A percentile compares a stretch with the other conserved stretches of the same genome.
Evolutionary conservation across 148 eudicot genomes (phyloP).

Genomic region (Persicaria tinctoria): DNA sequence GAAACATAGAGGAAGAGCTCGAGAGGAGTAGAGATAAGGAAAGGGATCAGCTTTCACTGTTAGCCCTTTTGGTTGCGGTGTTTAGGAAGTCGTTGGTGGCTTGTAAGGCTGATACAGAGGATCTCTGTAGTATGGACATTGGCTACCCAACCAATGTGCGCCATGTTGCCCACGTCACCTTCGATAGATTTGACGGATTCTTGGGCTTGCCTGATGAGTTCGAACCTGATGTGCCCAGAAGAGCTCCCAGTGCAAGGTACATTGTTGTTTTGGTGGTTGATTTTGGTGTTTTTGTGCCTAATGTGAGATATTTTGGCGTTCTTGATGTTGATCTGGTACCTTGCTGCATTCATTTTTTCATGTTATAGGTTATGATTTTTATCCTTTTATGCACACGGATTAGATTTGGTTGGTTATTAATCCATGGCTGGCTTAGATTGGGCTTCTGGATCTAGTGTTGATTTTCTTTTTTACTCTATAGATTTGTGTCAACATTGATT

Average conservation of each 20-base stretch:
- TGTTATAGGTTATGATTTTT: background rate
- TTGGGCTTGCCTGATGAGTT: slow-evolving; percentile 99
- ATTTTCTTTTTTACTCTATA: background rate
- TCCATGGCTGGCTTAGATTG: background rate
- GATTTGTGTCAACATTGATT: background rate
- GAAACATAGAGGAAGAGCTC: slow-evolving; percentile 23
- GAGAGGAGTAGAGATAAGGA: slow-evolving; percentile 45
- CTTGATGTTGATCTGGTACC: slow-evolving; percentile 12
- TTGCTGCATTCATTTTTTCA: slow-evolving; percentile 16
- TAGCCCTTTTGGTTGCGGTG: slow-evolving; percentile 59
- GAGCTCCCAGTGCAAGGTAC: slow-evolving; percentile 99
- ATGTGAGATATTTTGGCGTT: slow-evolving; percentile 12
- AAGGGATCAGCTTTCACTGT: slow-evolving; percentile 60
- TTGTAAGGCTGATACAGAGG: slow-evolving; percentile 47
- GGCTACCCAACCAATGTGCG: slow-evolving; percentile 94
- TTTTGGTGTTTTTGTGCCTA: background rate
- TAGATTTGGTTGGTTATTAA: background rate
- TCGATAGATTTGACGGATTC: slow-evolving; percentile 92
- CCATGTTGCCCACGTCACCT: slow-evolving; percentile 96
- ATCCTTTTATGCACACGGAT: background rate
- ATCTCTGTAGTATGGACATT: slow-evolving; percentile 66
- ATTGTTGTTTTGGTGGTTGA: slow-evolving; percentile 15
- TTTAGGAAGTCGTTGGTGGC: slow-evolving; percentile 70
- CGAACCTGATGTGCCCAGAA: slow-evolving; percentile 89
- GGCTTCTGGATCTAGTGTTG: background rate